Evolutionary conservation across 2,329 filamentous ascomycete genomes (phyloP).

Genomic region (Metarhizium sp.): DNA sequence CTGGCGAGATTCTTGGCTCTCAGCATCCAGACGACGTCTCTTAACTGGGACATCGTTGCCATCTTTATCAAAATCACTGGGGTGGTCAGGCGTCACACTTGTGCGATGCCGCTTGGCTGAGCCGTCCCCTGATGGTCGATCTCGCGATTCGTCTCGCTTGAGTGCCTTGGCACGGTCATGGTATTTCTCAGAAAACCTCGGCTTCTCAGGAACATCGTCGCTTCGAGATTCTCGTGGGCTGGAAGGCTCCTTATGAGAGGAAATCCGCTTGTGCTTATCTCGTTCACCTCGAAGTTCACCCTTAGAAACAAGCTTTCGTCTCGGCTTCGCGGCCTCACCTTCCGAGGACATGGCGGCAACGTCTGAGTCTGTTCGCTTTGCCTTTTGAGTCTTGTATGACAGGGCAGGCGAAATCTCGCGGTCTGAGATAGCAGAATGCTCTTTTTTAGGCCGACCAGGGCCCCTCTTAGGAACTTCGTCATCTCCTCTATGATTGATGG

Average conservation of each 20-base stretch:
- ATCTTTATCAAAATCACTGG: conserved; percentile 44
- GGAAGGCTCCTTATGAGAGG: conserved; percentile 38
- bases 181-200: conserved; percentile 42
- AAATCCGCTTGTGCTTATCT: conserved; percentile 43
- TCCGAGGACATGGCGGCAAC: conserved; percentile 42
- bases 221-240: conserved; percentile 41
- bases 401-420: conserved; percentile 41
- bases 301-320: conserved; percentile 55
- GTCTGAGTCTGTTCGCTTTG: conserved; percentile 46
- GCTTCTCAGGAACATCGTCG: conserved; percentile 41
- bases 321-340: conserved; percentile 48
- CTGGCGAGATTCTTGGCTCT: conserved; percentile 38
- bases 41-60: conserved; percentile 42
- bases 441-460: conserved; percentile 45
- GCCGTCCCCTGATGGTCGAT: conserved; percentile 41
- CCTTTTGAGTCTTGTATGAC: conserved; percentile 38
- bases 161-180: conserved; percentile 51
- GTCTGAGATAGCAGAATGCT: conserved; percentile 41
- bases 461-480: conserved; percentile 41
- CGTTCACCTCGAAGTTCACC: conserved; percentile 51
- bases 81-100: conserved; percentile 48
- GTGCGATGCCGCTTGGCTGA: conserved; percentile 48
- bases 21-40: conserved; percentile 46
- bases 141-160: conserved; percentile 52
- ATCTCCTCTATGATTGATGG: conserved; percentile 33